Evolutionary conservation across 345 rosid species (phyloP).

Genomic region (Citrus glauca): DNA sequence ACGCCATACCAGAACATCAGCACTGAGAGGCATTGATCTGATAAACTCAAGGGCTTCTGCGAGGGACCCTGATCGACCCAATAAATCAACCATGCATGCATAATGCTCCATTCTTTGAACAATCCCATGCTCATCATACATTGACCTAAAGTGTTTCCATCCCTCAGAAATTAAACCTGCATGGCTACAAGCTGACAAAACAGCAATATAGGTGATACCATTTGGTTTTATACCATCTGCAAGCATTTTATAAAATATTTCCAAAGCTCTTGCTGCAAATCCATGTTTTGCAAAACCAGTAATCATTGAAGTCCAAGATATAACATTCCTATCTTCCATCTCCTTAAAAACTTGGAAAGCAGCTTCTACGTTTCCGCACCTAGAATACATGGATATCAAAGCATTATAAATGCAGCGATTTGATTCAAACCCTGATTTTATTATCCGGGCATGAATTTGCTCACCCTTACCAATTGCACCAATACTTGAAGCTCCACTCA

Average conservation of each 20-base stretch:
- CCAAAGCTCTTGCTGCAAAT: conserved; percentile 50
- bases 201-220: conserved; percentile 58
- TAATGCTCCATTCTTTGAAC: conserved; percentile 71
- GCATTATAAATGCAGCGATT: conserved; percentile 48
- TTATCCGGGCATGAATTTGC: conserved; percentile 57
- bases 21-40: conserved; percentile 47
- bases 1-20: conserved; percentile 60
- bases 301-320: conserved; percentile 78
- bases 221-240: conserved; percentile 50
- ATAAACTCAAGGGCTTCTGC: conserved; percentile 55
- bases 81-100: conserved; percentile 79
- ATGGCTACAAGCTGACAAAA: conserved; percentile 71
- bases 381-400: conserved; percentile 73
- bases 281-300: conserved; percentile 78
- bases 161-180: conserved; percentile 67
- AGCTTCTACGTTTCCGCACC: conserved; percentile 57
- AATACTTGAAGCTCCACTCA: conserved; percentile 58
- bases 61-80: conserved; percentile 57
- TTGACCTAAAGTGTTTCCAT: conserved; percentile 57
- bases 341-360: conserved; percentile 51
- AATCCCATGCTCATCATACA: conserved; percentile 53
- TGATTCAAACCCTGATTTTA: conserved; percentile 46
- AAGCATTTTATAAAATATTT: conserved; percentile 52
- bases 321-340: conserved; percentile 46
- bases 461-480: conserved; percentile 62